A percentile compares a stretch with the other conserved stretches of the same genome.
Evolutionary conservation across 208 protist species (phyloP).

Genomic region (Zelonia costaricensis): DNA sequence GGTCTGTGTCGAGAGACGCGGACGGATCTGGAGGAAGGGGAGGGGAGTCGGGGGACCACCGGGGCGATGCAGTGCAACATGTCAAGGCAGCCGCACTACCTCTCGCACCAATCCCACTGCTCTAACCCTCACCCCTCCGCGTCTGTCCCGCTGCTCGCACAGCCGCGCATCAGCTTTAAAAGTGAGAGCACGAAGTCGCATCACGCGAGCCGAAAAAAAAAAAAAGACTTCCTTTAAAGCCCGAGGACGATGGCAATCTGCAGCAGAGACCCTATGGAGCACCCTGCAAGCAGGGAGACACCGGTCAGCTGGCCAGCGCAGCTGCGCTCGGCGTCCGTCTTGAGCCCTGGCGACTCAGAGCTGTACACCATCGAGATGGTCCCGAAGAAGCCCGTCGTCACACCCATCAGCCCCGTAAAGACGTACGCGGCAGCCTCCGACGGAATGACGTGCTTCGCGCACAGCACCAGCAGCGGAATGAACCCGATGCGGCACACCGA

Average conservation of each 20-base stretch:
- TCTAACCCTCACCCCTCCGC: too few species aligned
- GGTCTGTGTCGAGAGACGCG: too few species aligned
- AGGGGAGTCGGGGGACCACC: too few species aligned
- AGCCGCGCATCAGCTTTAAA: too few species aligned
- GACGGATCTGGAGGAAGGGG: too few species aligned
- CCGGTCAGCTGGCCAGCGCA: constrained; percentile 48
- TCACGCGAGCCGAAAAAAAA: too few species aligned
- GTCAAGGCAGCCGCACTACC: too few species aligned
- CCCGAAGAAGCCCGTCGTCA: constrained; percentile 85
- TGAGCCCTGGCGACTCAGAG: constrained; percentile 43
- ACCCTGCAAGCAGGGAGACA: constrained; percentile 51
- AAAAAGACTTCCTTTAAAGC: too few species aligned
- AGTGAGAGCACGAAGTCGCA: too few species aligned
- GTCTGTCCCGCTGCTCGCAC: too few species aligned
- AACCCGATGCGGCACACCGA: constrained; percentile 50
- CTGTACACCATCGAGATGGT: constrained; percentile 71
- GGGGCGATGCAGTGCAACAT: too few species aligned
- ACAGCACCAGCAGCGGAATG: constrained; percentile 64
- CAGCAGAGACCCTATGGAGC: constrained; percentile 52
- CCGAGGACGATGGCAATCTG: constrained; percentile 48
- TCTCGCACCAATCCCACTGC: too few species aligned
- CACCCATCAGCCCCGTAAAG: constrained; percentile 42
- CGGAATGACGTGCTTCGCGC: constrained; percentile 49
- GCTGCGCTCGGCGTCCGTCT: constrained; percentile 62
- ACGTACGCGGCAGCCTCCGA: constrained; percentile 51